These are phyloP conservation scores for Podila clonocystis DNA, from an alignment of 192 early-diverging fungal species.

Conservation along the genomic window DNA sequence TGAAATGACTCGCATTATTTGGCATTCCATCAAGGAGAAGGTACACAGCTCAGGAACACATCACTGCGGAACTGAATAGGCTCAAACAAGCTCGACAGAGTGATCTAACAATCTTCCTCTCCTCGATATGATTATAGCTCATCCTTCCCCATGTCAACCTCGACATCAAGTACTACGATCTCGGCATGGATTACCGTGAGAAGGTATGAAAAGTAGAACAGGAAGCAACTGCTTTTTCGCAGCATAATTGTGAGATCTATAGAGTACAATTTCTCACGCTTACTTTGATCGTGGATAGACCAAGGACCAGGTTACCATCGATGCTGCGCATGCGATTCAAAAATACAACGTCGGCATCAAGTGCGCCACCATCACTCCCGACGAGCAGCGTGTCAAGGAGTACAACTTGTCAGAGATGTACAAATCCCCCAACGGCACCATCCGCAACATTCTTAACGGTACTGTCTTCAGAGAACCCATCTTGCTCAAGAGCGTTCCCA, in stretches of 20 bases:
- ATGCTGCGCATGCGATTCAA: slow-evolving; percentile 94
- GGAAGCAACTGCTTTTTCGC: too few relatives aligned
- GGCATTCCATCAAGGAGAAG: slow-evolving; percentile 92
- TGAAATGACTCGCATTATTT: slow-evolving; percentile 99
- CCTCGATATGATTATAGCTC: slow-evolving; percentile 55
- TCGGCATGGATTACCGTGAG: slow-evolving; percentile 96
- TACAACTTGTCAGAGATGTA: slow-evolving; percentile 97
- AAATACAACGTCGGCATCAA: slow-evolving; percentile 99
- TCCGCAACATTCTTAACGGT: slow-evolving; percentile 96
- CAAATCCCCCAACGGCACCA: slow-evolving; percentile 97
- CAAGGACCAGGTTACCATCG: slow-evolving; percentile 84
- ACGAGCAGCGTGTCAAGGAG: slow-evolving; percentile 93
- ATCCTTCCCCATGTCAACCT: slow-evolving; percentile 89
- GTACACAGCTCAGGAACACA: slow-evolving; percentile 19
- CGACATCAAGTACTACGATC: slow-evolving; percentile 98
- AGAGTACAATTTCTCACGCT: not conserved
- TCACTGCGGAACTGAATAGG: not conserved
- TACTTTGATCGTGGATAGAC: slow-evolving; percentile 44
- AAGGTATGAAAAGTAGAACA: slow-evolving; percentile 33
- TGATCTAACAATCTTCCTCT: not conserved
- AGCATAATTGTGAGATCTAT: not conserved
- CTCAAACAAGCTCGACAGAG: not conserved
- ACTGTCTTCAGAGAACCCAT: slow-evolving; percentile 99
- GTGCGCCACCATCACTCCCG: slow-evolving; percentile 99
- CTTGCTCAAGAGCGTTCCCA: slow-evolving; percentile 90